A percentile compares a stretch with the other conserved stretches of the same genome.
These are phyloP conservation scores for Fusarium oligoseptatum DNA, from an alignment of 2,329 filamentous ascomycete genomes.

Conservation along the genomic window DNA sequence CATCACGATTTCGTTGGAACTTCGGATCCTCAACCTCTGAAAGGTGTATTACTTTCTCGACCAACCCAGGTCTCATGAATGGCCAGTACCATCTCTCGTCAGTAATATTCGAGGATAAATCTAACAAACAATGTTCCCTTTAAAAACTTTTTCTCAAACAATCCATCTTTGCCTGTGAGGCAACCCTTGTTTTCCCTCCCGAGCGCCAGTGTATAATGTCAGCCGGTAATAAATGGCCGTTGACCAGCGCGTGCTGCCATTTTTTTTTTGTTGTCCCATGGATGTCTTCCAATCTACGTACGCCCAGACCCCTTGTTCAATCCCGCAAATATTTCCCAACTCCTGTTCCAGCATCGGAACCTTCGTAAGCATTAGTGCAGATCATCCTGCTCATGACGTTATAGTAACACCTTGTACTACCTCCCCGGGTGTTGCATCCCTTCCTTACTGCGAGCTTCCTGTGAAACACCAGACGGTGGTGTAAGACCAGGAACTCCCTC, in stretches of 20 bases:
- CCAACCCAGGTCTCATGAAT: conserved; percentile 1
- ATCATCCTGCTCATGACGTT: conserved; percentile 14
- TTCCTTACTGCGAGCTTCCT: conserved; percentile 32
- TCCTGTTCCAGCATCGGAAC: conserved; percentile 34
- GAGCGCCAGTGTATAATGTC: conserved; percentile 30
- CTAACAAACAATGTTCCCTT: conserved; percentile 15
- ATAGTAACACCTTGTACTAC: conserved; percentile 18
- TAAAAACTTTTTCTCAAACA: conserved; percentile 27
- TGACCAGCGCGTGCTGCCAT: conserved; percentile 39
- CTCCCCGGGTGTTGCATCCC: conserved; percentile 31
- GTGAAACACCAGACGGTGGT: conserved; percentile 32
- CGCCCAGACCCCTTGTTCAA: conserved; percentile 35
- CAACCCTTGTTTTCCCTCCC: conserved; percentile 34
- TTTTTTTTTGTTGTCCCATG: conserved; percentile 25
- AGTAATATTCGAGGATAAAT: conserved; percentile 22
- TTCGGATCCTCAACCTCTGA: background rate
- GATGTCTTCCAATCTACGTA: conserved; percentile 38
- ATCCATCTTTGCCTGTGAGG: conserved; percentile 34
- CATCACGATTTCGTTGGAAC: background rate
- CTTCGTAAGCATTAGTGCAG: conserved; percentile 34
- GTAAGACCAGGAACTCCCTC: conserved; percentile 45
- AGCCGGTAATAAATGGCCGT: conserved; percentile 25
- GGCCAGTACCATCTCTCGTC: conserved; percentile 14
- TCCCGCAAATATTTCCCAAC: conserved; percentile 34
- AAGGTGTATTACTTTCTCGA: conserved; percentile 2